Evolutionary conservation across 1,139 yeast species (phyloP), one percentile per base, ranked within the genome.

Genomic region (Sugiyamaella grinbergsii): DNA sequence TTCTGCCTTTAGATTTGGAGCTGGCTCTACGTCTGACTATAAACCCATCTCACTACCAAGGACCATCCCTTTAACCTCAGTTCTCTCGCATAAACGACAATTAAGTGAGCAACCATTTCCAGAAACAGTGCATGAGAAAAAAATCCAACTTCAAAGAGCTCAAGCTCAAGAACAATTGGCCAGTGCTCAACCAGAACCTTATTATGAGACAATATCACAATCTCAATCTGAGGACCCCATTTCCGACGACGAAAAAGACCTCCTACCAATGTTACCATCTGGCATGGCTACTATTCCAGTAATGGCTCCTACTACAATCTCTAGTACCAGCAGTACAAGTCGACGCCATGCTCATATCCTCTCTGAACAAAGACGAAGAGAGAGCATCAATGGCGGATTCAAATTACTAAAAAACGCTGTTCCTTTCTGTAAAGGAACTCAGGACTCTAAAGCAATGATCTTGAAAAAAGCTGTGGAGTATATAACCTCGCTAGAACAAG

Each of bases 81-180:
- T 5, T 69, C 78, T 6, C 83, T 80, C 62, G 82, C 80, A 5
- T 79, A 79, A 59, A 65, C 64, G 0, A 69, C 69, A 28, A 28
- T 31, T 23, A 45, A 42, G 46, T 15, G 37, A 26, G 31, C 46
- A 42, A 28, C 46, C 46, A 18, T 11, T 42, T 10, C 38, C 46
- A 18, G 46, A 42, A 8, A 42, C 46, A 20, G 46, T 42, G 4
- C 31, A 42, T 31, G 46, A 42, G 13, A 42, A 42, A 13, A 42
- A 42, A 42, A n/a, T 31, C n/a, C 31, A 20, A 16, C 31, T 42
- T 11, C 39, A 18, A 34, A 5, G 16, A 34, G 22, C 33, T 11
- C 42, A 38, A 22, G 18, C 6, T 16, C 31, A 38, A 22, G 6
- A 38, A 5, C 31, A n/a, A n/a, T 5, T 7, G 20, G 28, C 42